phyloP scores from a whole-genome alignment of 1,284 basidiomycete genomes.

The Irpex lacteus region DNA sequence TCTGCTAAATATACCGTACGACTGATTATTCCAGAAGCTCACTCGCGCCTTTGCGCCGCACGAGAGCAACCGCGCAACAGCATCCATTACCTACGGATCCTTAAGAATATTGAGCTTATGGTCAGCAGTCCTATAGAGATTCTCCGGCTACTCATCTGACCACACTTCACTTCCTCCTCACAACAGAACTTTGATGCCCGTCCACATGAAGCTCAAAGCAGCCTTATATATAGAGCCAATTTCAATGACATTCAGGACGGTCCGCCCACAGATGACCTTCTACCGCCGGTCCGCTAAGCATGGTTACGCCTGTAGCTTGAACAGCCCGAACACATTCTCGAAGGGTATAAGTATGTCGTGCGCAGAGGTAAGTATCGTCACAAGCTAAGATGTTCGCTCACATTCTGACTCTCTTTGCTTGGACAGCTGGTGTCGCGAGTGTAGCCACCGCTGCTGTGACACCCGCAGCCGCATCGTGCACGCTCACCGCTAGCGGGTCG shows the following conservation, averaged over 20 bases:
- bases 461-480: conserved; percentile 30
- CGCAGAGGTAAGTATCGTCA: background rate
- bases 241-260: background rate
- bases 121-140: background rate
- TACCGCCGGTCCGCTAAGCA: background rate
- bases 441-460: background rate
- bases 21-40: background rate
- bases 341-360: background rate
- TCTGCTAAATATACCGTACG: background rate
- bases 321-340: background rate
- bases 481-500: conserved; percentile 40
- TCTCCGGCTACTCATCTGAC: background rate
- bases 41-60: background rate
- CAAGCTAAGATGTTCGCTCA: background rate
- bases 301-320: background rate
- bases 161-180: background rate
- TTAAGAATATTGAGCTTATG: background rate
- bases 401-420: background rate
- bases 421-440: background rate
- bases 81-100: background rate
- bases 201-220: background rate
- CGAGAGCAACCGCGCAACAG: background rate
- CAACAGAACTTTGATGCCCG: background rate
- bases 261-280: background rate
- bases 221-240: background rate